Evolutionary conservation across 768 basidiomycete species (phyloP), one percentile per base, ranked within the genome.

Genomic region (Suillus decipiens): DNA sequence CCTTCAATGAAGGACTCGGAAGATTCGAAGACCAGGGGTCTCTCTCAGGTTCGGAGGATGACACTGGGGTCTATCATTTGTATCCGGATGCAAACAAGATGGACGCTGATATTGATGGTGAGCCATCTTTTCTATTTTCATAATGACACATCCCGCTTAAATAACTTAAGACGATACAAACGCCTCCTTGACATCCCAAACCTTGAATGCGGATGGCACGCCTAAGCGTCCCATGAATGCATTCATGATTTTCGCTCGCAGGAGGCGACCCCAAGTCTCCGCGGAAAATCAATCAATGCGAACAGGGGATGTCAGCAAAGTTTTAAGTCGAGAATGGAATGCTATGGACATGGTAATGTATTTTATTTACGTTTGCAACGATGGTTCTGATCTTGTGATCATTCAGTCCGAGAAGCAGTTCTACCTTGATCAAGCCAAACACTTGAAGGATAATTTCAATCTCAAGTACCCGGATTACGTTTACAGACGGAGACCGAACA

Each of bases 181-280:
- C 66, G 66, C 71, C 55, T 77, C 87, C 2, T 75, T 93, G 72
- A 93, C 87, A 22, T 85, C 85, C 4, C 92, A 94, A 75, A 87
- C 90, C 15, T 82, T 94, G 62, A 95, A 95, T 73, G 82, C 90
- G 1, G 92, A 95, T 68, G 92, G 92, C 33, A 93, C 92, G 54
- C 92, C 92, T 31, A 93, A 93, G 73, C 87, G 92, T 14, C 92
- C 92, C 39, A 94, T 95, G 92, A 95, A 95, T 74, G 92, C 92
- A 24, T 95, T 95, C 79, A 94, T 95, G 92, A 94, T 95, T 64
- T 95, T 93, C 69, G 92, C 93, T 64, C 85, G 92, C 28, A 83
- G 88, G 59, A 83, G 92, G 62, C 80, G 92, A 48, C 92, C 92
- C 19, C 90, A 95, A 74, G 90, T 95, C 39, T 87, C 90, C 9